Evolutionary conservation across 164 flowering plant species (phyloP).

Genomic region (Houttuynia cordata): DNA sequence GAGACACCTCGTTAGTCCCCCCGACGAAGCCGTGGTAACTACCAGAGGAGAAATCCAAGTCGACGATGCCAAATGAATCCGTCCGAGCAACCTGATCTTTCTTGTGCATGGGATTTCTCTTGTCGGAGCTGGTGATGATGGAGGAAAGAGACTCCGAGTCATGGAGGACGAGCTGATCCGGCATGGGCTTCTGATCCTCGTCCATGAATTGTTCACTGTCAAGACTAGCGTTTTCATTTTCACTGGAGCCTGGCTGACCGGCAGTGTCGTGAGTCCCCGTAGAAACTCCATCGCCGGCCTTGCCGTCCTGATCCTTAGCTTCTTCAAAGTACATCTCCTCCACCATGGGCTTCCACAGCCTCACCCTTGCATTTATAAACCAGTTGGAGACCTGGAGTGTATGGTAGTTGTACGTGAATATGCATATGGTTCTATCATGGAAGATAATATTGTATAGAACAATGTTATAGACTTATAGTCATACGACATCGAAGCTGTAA

Average conservation of each 20-base stretch:
- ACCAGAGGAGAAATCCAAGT: conserved; percentile 61
- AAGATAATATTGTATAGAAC: not conserved
- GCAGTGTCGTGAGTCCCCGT: conserved; percentile 14
- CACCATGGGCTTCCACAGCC: conserved; percentile 95
- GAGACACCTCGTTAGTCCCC: conserved; percentile 29
- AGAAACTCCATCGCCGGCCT: conserved; percentile 24
- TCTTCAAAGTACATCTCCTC: conserved; percentile 89
- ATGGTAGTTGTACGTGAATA: not conserved
- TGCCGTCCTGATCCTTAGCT: conserved; percentile 31
- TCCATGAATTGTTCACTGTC: conserved; percentile 1
- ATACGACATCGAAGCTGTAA: too few species aligned
- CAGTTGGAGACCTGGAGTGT: conserved; percentile 71
- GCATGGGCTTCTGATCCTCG: conserved; percentile 51
- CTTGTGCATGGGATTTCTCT: conserved; percentile 7
- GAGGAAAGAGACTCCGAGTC: conserved; percentile 75
- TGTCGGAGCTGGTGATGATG: conserved; percentile 43
- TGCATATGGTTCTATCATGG: too few species aligned
- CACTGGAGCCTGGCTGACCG: conserved; percentile 11
- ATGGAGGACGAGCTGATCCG: conserved; percentile 36
- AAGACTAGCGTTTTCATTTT: conserved; percentile 7
- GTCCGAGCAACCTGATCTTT: conserved; percentile 23
- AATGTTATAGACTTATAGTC: too few species aligned
- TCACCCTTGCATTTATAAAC: conserved; percentile 90
- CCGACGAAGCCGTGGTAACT: conserved; percentile 12
- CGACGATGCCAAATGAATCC: conserved; percentile 21